Evolutionary conservation across 352 stramenopile genomes (phyloP).

Genomic region (Thraustochytrium striatum): DNA sequence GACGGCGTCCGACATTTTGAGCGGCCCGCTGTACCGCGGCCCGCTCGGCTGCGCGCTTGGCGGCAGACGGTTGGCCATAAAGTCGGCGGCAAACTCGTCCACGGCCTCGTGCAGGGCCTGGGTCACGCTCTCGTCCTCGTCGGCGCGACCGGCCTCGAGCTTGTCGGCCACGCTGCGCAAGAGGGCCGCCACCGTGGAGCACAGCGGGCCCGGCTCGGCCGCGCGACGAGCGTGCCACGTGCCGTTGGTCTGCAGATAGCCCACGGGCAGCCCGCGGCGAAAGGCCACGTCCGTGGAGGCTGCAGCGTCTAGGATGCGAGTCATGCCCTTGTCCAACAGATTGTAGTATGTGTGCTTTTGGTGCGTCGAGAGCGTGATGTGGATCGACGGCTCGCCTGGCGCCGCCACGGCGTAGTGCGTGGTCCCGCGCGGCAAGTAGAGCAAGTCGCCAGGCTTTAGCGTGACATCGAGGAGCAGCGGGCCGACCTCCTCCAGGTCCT

Average conservation of each 20-base stretch:
- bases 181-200: neutral
- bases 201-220: constrained; percentile 49
- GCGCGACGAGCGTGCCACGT: constrained; percentile 58
- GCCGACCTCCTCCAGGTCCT: constrained; percentile 72
- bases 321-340: constrained; percentile 66
- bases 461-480: constrained; percentile 68
- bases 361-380: constrained; percentile 79
- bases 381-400: constrained; percentile 61
- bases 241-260: constrained; percentile 79
- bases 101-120: constrained; percentile 59
- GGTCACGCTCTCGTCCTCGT: constrained; percentile 63
- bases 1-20: neutral
- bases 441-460: constrained; percentile 72
- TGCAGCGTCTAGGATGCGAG: constrained; percentile 62
- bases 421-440: constrained; percentile 83
- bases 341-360: constrained; percentile 75
- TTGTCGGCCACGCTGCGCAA: constrained; percentile 58
- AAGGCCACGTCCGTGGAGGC: constrained; percentile 67
- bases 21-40: neutral
- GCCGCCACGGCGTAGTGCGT: constrained; percentile 70
- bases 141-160: constrained; percentile 67
- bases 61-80: constrained; percentile 70
- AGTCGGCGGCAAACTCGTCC: constrained; percentile 74
- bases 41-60: constrained; percentile 45
- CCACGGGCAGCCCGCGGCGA: constrained; percentile 67